These are phyloP conservation scores for Spencermartinsiella europaea DNA, from an alignment of 805 yeast genomes.

Conservation along the genomic window DNA sequence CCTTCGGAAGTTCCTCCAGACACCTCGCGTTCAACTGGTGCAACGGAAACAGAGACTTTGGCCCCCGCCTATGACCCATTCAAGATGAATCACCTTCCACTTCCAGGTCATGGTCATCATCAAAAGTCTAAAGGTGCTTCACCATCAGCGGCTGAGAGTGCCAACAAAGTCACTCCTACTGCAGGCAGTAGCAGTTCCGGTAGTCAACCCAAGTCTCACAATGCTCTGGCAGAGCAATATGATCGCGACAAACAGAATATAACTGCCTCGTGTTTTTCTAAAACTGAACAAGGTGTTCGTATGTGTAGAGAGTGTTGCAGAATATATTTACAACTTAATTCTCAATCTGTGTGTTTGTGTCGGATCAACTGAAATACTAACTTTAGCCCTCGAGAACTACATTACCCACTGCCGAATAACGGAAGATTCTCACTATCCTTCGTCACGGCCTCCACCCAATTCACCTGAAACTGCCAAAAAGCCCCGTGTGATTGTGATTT, in stretches of 20 bases:
- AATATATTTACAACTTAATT: neutral
- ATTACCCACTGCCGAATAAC: conserved; percentile 70
- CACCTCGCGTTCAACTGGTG: neutral
- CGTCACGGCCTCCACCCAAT: conserved; percentile 58
- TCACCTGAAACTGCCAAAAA: conserved; percentile 49
- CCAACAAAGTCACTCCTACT: neutral
- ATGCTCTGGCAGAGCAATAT: conserved; percentile 49
- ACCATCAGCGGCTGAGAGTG: neutral
- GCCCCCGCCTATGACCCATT: neutral
- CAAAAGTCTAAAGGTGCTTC: neutral
- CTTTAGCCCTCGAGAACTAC: conserved; percentile 48
- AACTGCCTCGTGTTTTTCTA: conserved; percentile 44
- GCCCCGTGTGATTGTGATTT: conserved; percentile 38
- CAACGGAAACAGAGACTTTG: neutral
- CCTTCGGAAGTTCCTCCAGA: too few relatives aligned
- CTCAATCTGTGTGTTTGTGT: neutral
- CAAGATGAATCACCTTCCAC: neutral
- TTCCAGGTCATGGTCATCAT: neutral
- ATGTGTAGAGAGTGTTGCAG: too few relatives aligned
- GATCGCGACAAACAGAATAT: conserved; percentile 49
- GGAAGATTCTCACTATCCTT: conserved; percentile 70
- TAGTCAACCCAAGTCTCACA: neutral
- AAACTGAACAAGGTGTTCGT: neutral
- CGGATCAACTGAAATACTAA: neutral
- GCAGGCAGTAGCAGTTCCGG: neutral